Evolutionary conservation across 306 rosid species (phyloP), one percentile per base, ranked within the genome.

Genomic region (Quercus suber): DNA sequence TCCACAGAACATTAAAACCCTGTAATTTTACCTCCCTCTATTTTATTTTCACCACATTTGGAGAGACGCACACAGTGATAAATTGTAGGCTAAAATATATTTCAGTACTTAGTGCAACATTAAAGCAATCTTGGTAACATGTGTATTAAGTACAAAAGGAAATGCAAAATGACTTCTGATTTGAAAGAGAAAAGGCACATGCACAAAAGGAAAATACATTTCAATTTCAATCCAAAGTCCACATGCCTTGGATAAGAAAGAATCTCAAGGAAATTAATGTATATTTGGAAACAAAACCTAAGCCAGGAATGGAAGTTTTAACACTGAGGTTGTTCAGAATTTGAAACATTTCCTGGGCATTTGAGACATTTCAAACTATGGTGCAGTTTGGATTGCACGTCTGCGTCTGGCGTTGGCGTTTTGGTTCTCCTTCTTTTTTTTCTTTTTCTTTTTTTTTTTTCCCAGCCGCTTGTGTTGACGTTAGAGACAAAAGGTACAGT

Each of bases 141-240:
- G 45, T 23, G 63, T 20, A 57, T 57, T 57, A 23, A 57, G 63
- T 19, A 57, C 52, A 72, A 76, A 67, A 55, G 45, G 41, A 71
- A 23, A 75, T 67, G 60, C 23, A 70, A 84, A 84, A 73, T 41
- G 4, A 49, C 7, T 20, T 53, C 27, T 57, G 6, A 23, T 77
- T 61, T 74, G 67, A 45, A 14, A 77, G 27, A 55, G 73, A 41
- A 52, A 80, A 67, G 45, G 69, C 78, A 28, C 51, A 3, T n/a
- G 4, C 23, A n/a, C 45, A 56, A 5, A 56, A 56, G 10, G 61
- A 17, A 56, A n/a, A n/a, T 21, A 17, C 3, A 56, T 56, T 56
- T 56, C 61, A 18, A n/a, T 56, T 56, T 56, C 61, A n/a, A 18
- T 17, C 21, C 23, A 56, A 33, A 33, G 23, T 7, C 21, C 61